Conservation (phyloP, 1,284 basidiomycete genomes). For the Ustilago nuda region DNA sequence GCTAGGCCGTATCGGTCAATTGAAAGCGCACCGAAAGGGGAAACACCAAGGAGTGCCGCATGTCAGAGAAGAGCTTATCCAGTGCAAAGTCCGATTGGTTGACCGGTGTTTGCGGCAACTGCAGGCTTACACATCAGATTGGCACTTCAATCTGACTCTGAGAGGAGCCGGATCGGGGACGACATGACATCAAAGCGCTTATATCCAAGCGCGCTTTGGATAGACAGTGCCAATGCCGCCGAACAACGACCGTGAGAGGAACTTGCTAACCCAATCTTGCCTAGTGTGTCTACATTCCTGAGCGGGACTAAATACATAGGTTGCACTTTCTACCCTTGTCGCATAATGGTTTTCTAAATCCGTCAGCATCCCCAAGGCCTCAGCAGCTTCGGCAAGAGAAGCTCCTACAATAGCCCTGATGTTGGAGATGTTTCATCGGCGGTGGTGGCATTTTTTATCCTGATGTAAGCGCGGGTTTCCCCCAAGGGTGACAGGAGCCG, state of each 20-base stretch:
- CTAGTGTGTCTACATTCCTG: too few species aligned
- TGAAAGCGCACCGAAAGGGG: not conserved
- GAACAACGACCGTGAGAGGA: not conserved
- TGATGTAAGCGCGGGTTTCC: not conserved
- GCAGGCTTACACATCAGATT: not conserved
- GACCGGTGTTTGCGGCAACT: not conserved
- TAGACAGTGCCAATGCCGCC: not conserved
- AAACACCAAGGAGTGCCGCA: not conserved
- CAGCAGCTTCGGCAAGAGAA: not conserved
- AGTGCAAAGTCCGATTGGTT: not conserved
- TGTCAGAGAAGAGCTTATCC: not conserved
- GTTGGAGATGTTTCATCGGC: too few species aligned
- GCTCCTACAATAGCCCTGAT: too few species aligned
- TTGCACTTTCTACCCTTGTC: not conserved
- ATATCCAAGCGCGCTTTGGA: not conserved
- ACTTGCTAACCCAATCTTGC: not conserved
- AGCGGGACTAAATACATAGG: not conserved
- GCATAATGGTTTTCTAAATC: not conserved
- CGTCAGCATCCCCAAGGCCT: not conserved
- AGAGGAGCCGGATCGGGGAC: not conserved
- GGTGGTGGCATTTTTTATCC: not conserved
- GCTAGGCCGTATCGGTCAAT: not conserved
- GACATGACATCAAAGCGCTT: not conserved
- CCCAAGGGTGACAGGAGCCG: not conserved
- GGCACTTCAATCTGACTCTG: not conserved